Evolutionary conservation across 495 filamentous ascomycete species (phyloP).

Genomic region (Aspergillus coremiiformis): DNA sequence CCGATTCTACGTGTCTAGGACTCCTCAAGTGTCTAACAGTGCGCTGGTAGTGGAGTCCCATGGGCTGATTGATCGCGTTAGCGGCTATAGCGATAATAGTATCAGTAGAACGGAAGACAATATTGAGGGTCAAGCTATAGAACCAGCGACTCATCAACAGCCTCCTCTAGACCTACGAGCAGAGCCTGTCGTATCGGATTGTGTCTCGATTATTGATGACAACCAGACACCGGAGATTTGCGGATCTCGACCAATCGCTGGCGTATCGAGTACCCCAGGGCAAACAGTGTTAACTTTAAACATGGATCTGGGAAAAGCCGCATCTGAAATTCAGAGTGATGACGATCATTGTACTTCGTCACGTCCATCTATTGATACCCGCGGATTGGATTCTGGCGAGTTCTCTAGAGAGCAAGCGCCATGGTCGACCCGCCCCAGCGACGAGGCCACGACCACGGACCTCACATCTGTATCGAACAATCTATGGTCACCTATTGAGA

Average conservation of each 20-base stretch:
- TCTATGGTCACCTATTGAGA: conserved; percentile 21
- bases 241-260: not conserved
- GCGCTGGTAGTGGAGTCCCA: not conserved
- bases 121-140: not conserved
- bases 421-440: conserved; percentile 4
- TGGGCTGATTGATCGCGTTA: not conserved
- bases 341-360: not conserved
- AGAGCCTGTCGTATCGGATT: not conserved
- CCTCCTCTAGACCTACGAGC: not conserved
- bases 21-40: not conserved
- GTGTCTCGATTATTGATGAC: not conserved
- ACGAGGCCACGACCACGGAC: conserved; percentile 8
- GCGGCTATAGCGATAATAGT: not conserved
- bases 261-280: not conserved
- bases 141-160: not conserved
- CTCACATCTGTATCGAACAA: conserved; percentile 14
- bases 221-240: not conserved
- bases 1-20: not conserved
- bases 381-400: not conserved
- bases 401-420: not conserved
- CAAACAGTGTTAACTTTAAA: not conserved
- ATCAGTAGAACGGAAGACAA: not conserved
- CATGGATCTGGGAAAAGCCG: not conserved
- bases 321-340: not conserved
- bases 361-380: not conserved